Evolutionary conservation across 1,284 basidiomycete genomes (phyloP), one percentile per base, ranked within the genome.

Genomic region (Pulchroboletus neoregius): DNA sequence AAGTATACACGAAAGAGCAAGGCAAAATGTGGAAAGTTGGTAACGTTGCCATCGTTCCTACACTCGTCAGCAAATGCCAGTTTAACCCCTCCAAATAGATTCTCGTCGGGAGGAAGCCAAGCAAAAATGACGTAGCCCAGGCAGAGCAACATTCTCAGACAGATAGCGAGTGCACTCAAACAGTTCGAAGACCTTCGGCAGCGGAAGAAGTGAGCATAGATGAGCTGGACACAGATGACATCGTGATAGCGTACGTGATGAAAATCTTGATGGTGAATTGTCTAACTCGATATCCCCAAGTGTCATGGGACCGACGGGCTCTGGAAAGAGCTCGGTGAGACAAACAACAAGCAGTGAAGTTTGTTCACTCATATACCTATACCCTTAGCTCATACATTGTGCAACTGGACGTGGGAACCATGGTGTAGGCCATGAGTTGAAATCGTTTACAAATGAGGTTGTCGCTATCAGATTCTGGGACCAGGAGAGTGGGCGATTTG

Each of bases 381-480:
- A n/a, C n/a, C n/a, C n/a, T 22, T 9, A 67, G 66, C 61, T 68
- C 45, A 52, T 68, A 46, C 42, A 54, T 16, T 20, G 39, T 10
- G 58, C 54, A 8, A 51, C 54, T 49, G 49, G 51, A 38, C 7
- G 30, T 41, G 28, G 23, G 26, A 18, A 15, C 38, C 8, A 24
- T 8, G 38, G 46, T 45, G 22, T 48, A n/a, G 60, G 40, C 26
- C 55, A 46, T 48, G 13, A 4, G 23, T 56, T 45, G 42, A 54
- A 6, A 43, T 58, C 39, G 18, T 54, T 18, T 22, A 63, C 65
- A 2, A 38, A 12, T 3, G 13, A 45, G 0, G 50, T 67, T 15
- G 22, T 11, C 5, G 32, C 43, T 1, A 18, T 53, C 26, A 49
- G 32, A 39, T 53, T 54, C 38, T 22, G 16, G 23, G 31, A 58